These are phyloP conservation scores for Somion occarium DNA, from an alignment of 1,284 basidiomycete genomes.

Conservation along the genomic window DNA sequence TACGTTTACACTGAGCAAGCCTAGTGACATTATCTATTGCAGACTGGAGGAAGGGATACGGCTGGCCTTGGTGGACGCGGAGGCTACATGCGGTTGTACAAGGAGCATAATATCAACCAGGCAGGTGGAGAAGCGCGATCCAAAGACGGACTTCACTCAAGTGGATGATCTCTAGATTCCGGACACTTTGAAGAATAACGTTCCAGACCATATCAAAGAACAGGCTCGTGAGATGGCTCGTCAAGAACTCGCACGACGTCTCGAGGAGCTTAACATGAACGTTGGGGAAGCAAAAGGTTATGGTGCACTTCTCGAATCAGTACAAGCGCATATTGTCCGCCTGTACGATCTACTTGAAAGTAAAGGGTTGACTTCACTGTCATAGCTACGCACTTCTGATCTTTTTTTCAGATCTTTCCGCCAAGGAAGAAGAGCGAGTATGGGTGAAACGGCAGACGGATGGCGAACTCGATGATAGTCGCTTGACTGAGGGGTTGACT, in stretches of 20 bases:
- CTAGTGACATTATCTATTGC: too few species aligned
- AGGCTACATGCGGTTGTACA: conserved; percentile 62
- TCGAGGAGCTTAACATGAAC: conserved; percentile 61
- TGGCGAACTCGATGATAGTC: conserved; percentile 61
- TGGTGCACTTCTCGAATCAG: conserved; percentile 43
- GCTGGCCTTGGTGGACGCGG: conserved; percentile 61
- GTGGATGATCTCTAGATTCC: too few species aligned
- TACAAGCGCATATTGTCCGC: conserved; percentile 53
- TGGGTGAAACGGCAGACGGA: conserved; percentile 69
- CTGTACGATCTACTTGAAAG: conserved; percentile 58
- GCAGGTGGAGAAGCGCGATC: conserved; percentile 22
- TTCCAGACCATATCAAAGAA: conserved; percentile 56
- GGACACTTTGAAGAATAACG: conserved; percentile 49
- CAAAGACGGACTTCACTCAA: too few species aligned
- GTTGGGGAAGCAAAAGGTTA: conserved; percentile 52
- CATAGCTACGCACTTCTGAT: not conserved
- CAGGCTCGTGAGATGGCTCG: conserved; percentile 62
- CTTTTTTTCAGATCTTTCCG: conserved; percentile 45
- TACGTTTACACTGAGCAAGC: too few species aligned
- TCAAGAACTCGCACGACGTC: conserved; percentile 50
- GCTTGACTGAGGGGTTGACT: conserved; percentile 62
- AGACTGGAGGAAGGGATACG: conserved; percentile 66
- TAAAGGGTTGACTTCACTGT: conserved; percentile 24
- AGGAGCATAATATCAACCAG: conserved; percentile 61
- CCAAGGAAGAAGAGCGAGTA: conserved; percentile 62